A percentile compares a stretch with the other conserved stretches of the same genome.
Evolutionary conservation across 805 yeast species (phyloP).

Genomic region (Saccharomyces eubayanus): DNA sequence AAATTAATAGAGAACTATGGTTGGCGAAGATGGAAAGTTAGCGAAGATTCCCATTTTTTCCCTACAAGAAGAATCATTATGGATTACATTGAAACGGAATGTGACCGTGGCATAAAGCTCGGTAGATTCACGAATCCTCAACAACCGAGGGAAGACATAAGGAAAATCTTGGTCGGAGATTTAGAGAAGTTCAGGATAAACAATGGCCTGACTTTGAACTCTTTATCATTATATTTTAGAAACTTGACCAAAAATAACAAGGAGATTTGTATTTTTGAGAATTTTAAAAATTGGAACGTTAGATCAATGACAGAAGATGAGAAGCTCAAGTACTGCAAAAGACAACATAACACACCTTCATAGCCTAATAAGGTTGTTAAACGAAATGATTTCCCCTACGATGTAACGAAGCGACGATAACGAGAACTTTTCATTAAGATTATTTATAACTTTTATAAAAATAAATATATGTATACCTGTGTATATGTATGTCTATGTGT

Average conservation of each 20-base stretch:
- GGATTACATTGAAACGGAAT: slow-evolving; percentile 32
- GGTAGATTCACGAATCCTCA: slow-evolving; percentile 26
- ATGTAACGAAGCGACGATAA: background rate
- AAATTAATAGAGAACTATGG: slow-evolving; percentile 30
- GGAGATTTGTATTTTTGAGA: slow-evolving; percentile 28
- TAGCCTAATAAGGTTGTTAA: background rate
- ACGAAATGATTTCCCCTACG: background rate
- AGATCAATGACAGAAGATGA: slow-evolving; percentile 27
- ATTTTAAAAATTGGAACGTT: slow-evolving; percentile 27
- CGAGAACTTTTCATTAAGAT: background rate
- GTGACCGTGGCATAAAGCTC: slow-evolving; percentile 27
- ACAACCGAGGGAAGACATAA: slow-evolving; percentile 26
- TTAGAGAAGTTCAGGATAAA: slow-evolving; percentile 30
- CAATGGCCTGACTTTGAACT: slow-evolving; percentile 29
- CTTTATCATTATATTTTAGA: slow-evolving; percentile 28
- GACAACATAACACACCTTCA: slow-evolving; percentile 13
- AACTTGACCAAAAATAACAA: slow-evolving; percentile 24
- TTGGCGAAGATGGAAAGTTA: slow-evolving; percentile 33
- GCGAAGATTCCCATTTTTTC: slow-evolving; percentile 33
- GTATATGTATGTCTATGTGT: background rate
- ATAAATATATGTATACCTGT: background rate
- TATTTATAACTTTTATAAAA: background rate
- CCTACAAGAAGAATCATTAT: slow-evolving; percentile 33
- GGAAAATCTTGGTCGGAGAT: slow-evolving; percentile 29
- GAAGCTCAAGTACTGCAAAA: slow-evolving; percentile 26